Conservation (phyloP, 768 basidiomycete species). For the button mushroom (Agaricus bisporus) region DNA sequence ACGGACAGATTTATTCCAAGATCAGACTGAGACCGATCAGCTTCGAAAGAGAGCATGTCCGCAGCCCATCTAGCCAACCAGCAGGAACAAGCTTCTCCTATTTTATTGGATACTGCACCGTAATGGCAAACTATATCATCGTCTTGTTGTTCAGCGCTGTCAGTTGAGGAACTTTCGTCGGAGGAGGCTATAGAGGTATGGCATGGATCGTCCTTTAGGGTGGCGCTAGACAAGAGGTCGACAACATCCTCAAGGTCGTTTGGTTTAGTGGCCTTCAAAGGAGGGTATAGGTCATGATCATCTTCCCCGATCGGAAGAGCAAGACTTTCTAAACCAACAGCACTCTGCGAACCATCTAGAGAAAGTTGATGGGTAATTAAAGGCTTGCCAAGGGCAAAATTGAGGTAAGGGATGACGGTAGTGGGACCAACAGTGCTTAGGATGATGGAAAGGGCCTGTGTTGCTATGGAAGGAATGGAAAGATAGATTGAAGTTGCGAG, state of each 20-base stretch:
- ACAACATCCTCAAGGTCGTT: slow-evolving; percentile 14
- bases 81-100: slow-evolving; percentile 83
- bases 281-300: background rate
- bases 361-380: slow-evolving; percentile 35
- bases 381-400: slow-evolving; percentile 73
- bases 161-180: slow-evolving; percentile 13
- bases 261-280: slow-evolving; percentile 4
- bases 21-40: slow-evolving; percentile 22
- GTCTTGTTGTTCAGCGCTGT: slow-evolving; percentile 14
- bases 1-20: background rate
- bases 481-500: slow-evolving; percentile 86
- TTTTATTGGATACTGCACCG: slow-evolving; percentile 85
- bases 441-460: slow-evolving; percentile 67
- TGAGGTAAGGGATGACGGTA: slow-evolving; percentile 71
- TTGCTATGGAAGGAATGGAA: slow-evolving; percentile 69
- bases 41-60: slow-evolving; percentile 70
- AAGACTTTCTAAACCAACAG: slow-evolving; percentile 65
- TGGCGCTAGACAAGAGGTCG: slow-evolving; percentile 5
- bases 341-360: slow-evolving; percentile 46
- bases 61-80: slow-evolving; percentile 85
- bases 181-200: slow-evolving; percentile 8
- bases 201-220: slow-evolving; percentile 6
- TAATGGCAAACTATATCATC: slow-evolving; percentile 55
- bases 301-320: slow-evolving; percentile 44
- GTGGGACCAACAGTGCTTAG: slow-evolving; percentile 72